Base-by-base conservation (phyloP, 2,329 filamentous ascomycete species). In the Ambrosiella cleistominuta region DNA sequence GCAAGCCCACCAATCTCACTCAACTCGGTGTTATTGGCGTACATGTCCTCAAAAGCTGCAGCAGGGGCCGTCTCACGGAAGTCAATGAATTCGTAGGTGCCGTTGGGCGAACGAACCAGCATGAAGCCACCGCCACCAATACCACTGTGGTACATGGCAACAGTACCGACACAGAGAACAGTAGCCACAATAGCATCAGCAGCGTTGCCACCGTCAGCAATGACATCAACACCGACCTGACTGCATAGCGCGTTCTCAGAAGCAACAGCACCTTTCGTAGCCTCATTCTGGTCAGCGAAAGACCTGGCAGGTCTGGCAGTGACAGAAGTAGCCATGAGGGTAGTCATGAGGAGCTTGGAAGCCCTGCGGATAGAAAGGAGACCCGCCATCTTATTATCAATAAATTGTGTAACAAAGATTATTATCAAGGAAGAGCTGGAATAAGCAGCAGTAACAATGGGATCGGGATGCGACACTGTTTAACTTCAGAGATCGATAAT, bases 51-150 rank as follows among this genome's bases (percentile, higher is more conserved):
- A 62, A 77, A 85, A 0, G 87, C 83, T 1, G 86, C 86, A 0
- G 83, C 86, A 0, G 89, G 88, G 0, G 89, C 89, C 0, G 80
- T 87, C 68, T 95, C 89, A 13, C 89, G 77, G 67, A 93, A 95
- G 67, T 95, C 88, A 63, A 95, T 81, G 63, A 81, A 85, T 64
- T 94, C 87, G 65, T 88, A 91, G 7, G 71, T 70, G 4, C 83
- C 83, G 62, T 85, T 77, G 4, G 76, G 69, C 1, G 74, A 70
- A 61, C 83, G 76, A n/a, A 90, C 75, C 1, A 89, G 73, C 76
- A 86, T 80, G 68, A 93, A 93, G 1, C 88, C 87, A 12, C 87
- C 87, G 2, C 88, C 87, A 5, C 84, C 85, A 59, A 91, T 80
- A 3, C 86, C 86, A 63, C 70, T 73, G 65, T 85, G 82, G 62